phyloP scores from a whole-genome alignment of 1,284 basidiomycete genomes.

The Sanguinoderma infundibulare region DNA sequence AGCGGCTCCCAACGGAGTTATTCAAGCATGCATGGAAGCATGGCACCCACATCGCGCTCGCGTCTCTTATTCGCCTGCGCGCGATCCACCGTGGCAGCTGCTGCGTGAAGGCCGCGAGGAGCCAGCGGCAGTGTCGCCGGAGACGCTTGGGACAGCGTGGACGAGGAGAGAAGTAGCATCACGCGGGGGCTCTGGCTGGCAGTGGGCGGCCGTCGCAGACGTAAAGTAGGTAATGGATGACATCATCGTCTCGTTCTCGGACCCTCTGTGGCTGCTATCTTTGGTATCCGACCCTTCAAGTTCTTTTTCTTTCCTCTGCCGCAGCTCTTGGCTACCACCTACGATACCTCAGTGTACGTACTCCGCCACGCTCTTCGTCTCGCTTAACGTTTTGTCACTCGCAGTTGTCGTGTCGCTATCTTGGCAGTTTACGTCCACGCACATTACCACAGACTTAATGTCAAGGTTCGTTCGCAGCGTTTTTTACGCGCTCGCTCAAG shows the following conservation, averaged over 20 bases:
- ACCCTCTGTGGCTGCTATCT: constrained; percentile 4
- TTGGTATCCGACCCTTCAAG: neutral
- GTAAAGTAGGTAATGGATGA: constrained; percentile 6
- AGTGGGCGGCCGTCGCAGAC: neutral
- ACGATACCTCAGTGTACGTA: neutral
- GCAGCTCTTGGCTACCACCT: neutral
- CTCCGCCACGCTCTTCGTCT: neutral
- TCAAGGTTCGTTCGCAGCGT: neutral
- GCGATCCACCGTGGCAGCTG: neutral
- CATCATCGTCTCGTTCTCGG: constrained; percentile 8
- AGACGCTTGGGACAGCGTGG: neutral
- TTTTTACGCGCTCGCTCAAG: neutral
- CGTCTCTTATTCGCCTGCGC: neutral
- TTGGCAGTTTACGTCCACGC: neutral
- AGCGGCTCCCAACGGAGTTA: neutral
- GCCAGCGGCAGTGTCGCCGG: neutral
- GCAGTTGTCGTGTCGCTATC: constrained; percentile 14
- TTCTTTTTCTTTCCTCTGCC: neutral
- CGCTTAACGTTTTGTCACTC: neutral
- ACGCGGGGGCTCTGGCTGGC: neutral
- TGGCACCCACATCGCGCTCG: neutral
- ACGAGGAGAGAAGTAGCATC: neutral
- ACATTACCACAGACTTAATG: neutral
- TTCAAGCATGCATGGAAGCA: neutral
- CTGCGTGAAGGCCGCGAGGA: neutral